Evolutionary conservation across 2,329 filamentous ascomycete species (phyloP).

Genomic region (Talaromyces sp.): DNA sequence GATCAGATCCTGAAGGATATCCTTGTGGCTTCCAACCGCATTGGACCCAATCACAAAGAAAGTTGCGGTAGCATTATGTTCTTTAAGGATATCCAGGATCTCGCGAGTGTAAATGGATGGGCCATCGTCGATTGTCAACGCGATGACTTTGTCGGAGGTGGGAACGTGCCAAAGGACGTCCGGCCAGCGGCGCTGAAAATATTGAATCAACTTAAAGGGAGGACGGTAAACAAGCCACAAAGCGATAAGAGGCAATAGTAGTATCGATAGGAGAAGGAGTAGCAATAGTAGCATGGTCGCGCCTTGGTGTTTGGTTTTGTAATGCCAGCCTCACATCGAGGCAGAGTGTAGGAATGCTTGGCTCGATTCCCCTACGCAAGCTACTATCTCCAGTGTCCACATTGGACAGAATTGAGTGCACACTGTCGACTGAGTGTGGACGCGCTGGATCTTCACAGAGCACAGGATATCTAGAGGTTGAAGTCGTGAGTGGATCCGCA

Average conservation of each 20-base stretch:
- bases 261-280: conserved; percentile 4
- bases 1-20: conserved; percentile 54
- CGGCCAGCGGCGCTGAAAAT: conserved; percentile 67
- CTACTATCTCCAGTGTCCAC: too few relatives aligned
- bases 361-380: too few relatives aligned
- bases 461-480: too few relatives aligned
- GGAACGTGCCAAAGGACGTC: conserved; percentile 69
- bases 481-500: too few relatives aligned
- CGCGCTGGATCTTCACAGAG: too few relatives aligned
- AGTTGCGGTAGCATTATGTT: conserved; percentile 66
- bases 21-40: conserved; percentile 44
- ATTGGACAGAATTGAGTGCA: too few relatives aligned
- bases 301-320: not conserved
- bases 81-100: conserved; percentile 64
- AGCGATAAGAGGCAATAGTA: conserved; percentile 7
- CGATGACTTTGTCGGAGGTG: conserved; percentile 60
- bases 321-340: not conserved
- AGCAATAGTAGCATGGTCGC: not conserved
- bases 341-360: too few relatives aligned
- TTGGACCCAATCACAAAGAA: conserved; percentile 87
- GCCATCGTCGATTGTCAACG: conserved; percentile 81
- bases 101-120: conserved; percentile 67
- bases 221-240: conserved; percentile 78
- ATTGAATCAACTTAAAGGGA: conserved; percentile 63
- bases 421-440: too few relatives aligned